These are phyloP conservation scores for Paxillus ammoniavirescens DNA, from an alignment of 768 basidiomycete species.

Conservation along the genomic window DNA sequence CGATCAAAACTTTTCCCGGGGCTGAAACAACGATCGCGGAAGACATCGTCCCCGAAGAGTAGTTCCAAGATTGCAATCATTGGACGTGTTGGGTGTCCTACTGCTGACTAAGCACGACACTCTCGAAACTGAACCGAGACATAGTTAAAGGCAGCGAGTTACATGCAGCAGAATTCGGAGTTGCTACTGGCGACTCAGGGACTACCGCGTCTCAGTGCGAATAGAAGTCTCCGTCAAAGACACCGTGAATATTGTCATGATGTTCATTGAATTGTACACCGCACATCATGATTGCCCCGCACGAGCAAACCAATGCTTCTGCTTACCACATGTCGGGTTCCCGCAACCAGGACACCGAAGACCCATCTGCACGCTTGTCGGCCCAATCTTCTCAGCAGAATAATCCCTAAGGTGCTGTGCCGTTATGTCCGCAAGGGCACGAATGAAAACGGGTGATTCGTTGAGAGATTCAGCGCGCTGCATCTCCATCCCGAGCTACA, in stretches of 20 bases:
- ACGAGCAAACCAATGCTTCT: conserved; percentile 87
- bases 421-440: conserved; percentile 90
- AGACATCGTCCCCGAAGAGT: conserved; percentile 33
- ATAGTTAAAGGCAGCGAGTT: no score
- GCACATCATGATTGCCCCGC: conserved; percentile 53
- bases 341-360: conserved; percentile 94
- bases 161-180: no score
- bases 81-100: neutral
- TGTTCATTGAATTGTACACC: conserved; percentile 3
- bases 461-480: conserved; percentile 90
- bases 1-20: conserved; percentile 92
- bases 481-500: conserved; percentile 86
- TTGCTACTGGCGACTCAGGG: no score
- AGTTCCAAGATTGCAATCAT: neutral
- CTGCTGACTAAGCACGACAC: conserved; percentile 27
- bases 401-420: conserved; percentile 73
- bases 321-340: conserved; percentile 81
- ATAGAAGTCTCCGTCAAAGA: neutral
- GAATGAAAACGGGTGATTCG: conserved; percentile 93
- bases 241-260: neutral
- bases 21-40: conserved; percentile 76
- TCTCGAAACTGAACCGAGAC: neutral
- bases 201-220: no score
- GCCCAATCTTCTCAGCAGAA: conserved; percentile 50
- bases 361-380: conserved; percentile 74